Evolutionary conservation across 2,329 filamentous ascomycete species (phyloP).

Genomic region (Claviceps humidiphila): DNA sequence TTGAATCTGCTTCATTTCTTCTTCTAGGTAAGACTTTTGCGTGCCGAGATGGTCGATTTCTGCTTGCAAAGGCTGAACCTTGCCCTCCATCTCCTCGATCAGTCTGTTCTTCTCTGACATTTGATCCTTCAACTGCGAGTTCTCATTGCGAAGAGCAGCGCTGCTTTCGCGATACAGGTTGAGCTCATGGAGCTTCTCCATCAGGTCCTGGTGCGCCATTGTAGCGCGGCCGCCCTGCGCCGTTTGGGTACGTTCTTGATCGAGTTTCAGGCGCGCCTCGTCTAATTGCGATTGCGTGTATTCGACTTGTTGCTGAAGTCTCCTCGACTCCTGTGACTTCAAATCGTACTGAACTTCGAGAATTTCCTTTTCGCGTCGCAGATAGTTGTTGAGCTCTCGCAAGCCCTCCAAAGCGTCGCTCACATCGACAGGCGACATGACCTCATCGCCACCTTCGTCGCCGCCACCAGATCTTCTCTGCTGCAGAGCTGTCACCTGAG

Average conservation of each 20-base stretch:
- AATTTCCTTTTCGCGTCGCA: slow-evolving; percentile 94
- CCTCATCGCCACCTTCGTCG: slow-evolving; percentile 38
- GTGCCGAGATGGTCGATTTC: slow-evolving; percentile 73
- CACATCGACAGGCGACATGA: slow-evolving; percentile 35
- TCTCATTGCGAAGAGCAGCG: slow-evolving; percentile 77
- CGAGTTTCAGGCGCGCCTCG: slow-evolving; percentile 74
- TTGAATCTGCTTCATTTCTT: slow-evolving; percentile 77
- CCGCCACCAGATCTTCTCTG: slow-evolving; percentile 49
- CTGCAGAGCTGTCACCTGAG: slow-evolving; percentile 69
- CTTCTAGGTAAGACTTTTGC: slow-evolving; percentile 66
- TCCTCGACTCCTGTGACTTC: slow-evolving; percentile 74
- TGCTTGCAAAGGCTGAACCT: slow-evolving; percentile 70
- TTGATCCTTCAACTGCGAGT: slow-evolving; percentile 63
- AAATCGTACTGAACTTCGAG: slow-evolving; percentile 92
- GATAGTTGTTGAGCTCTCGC: slow-evolving; percentile 80
- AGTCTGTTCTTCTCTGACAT: slow-evolving; percentile 61
- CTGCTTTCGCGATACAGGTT: slow-evolving; percentile 95
- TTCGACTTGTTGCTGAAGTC: slow-evolving; percentile 79
- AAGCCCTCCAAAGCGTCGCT: slow-evolving; percentile 59
- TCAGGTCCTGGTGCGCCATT: slow-evolving; percentile 74
- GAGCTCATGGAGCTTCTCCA: slow-evolving; percentile 89
- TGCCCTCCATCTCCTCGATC: slow-evolving; percentile 59
- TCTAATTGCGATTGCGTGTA: slow-evolving; percentile 81
- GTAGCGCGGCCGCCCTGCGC: slow-evolving; percentile 60
- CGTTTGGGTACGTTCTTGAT: slow-evolving; percentile 71